These are phyloP conservation scores for Postia placenta DNA, from an alignment of 768 basidiomycete species.

Conservation along the genomic window DNA sequence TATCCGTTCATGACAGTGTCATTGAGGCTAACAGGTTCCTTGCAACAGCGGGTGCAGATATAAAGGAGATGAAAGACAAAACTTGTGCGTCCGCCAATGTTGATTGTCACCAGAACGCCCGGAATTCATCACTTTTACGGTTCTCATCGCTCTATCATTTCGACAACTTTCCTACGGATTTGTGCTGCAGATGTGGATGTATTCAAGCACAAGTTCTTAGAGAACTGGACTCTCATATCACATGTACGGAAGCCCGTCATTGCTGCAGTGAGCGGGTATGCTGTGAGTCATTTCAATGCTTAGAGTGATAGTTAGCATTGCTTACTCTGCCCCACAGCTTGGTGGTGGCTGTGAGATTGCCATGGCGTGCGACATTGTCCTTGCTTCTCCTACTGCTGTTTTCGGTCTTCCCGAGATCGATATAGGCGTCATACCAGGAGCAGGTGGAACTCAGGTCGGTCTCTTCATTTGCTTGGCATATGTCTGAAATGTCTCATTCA, in stretches of 20 bases:
- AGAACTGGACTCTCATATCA: conserved; percentile 73
- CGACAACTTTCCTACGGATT: conserved; percentile 19
- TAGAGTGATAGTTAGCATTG: neutral
- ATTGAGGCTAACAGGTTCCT: conserved; percentile 2
- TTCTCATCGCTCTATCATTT: neutral
- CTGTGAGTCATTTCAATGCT: conserved; percentile 59
- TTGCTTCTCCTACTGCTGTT: conserved; percentile 82
- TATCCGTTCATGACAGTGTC: conserved; percentile 2
- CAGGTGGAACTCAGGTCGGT: conserved; percentile 68
- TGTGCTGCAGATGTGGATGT: conserved; percentile 78
- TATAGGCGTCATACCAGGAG: conserved; percentile 91
- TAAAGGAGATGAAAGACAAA: conserved; percentile 99
- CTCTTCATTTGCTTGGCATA: too few relatives aligned
- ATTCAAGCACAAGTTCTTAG: conserved; percentile 81
- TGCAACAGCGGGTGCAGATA: conserved; percentile 84
- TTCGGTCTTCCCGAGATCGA: conserved; percentile 98
- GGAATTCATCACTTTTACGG: neutral
- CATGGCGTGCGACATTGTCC: conserved; percentile 93
- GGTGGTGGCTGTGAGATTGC: conserved; percentile 97
- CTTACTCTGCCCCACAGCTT: conserved; percentile 44
- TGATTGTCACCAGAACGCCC: neutral
- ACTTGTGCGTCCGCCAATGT: conserved; percentile 57
- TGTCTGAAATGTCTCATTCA: too few relatives aligned
- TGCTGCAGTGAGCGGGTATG: conserved; percentile 93
- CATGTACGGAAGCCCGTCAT: conserved; percentile 87